These are phyloP conservation scores for Penicillium nucicola DNA, from an alignment of 495 filamentous ascomycete genomes.

Conservation along the genomic window DNA sequence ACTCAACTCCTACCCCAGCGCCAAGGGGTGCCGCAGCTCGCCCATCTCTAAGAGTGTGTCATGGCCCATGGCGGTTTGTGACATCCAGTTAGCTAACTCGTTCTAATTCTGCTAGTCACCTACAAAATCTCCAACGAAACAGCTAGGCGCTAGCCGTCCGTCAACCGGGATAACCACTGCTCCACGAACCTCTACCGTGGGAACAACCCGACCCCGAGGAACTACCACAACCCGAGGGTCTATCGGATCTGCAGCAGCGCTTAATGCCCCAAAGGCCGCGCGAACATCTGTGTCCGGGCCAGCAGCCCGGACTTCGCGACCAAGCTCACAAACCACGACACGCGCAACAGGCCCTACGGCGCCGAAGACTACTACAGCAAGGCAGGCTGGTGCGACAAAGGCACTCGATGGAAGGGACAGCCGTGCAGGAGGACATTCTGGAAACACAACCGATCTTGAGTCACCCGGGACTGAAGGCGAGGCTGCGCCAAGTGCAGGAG, in stretches of 20 bases:
- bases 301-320: conserved; percentile 31
- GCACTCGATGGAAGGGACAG: conserved; percentile 28
- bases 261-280: conserved; percentile 24
- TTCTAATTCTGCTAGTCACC: conserved; percentile 54
- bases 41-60: conserved; percentile 59
- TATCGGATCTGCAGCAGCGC: conserved; percentile 61
- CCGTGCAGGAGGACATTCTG: conserved; percentile 26
- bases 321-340: conserved; percentile 26
- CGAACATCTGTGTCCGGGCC: conserved; percentile 40
- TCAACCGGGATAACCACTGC: conserved; percentile 55
- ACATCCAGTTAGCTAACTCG: conserved; percentile 5
- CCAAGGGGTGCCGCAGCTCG: conserved; percentile 44
- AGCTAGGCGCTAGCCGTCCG: conserved; percentile 55
- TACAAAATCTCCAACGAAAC: conserved; percentile 78
- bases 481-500: conserved; percentile 14
- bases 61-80: neutral
- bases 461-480: conserved; percentile 25
- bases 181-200: conserved; percentile 40
- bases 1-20: conserved; percentile 59
- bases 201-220: conserved; percentile 49
- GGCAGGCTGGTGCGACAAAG: conserved; percentile 27
- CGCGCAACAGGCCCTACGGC: conserved; percentile 21
- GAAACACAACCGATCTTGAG: conserved; percentile 29
- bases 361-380: conserved; percentile 40
- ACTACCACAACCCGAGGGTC: conserved; percentile 55